These are phyloP conservation scores for Arachis monticola DNA, from an alignment of 331 rosid genomes.

Conservation along the genomic window DNA sequence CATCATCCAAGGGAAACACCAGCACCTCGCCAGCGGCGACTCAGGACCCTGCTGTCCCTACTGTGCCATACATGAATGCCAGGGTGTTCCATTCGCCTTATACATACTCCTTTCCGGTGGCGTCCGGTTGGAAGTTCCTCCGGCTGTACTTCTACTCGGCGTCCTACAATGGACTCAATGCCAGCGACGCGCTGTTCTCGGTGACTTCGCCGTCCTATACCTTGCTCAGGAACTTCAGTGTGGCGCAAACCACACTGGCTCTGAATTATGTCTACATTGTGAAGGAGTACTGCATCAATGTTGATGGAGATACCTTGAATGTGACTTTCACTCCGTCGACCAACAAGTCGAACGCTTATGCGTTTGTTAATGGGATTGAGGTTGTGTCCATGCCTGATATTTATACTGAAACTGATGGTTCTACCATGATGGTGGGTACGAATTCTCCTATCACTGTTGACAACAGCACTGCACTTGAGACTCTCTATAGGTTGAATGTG, in stretches of 20 bases:
- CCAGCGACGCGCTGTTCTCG: constrained; percentile 60
- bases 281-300: constrained; percentile 71
- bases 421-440: constrained; percentile 58
- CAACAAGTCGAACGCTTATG: constrained; percentile 59
- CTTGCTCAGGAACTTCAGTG: constrained; percentile 81
- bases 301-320: constrained; percentile 61
- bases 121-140: constrained; percentile 73
- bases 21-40: constrained; percentile 48
- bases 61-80: constrained; percentile 73
- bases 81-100: constrained; percentile 59
- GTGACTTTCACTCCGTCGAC: constrained; percentile 73
- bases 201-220: constrained; percentile 64
- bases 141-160: constrained; percentile 78
- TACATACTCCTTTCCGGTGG: constrained; percentile 82
- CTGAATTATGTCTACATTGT: constrained; percentile 61
- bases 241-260: constrained; percentile 61
- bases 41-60: constrained; percentile 80
- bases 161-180: constrained; percentile 54
- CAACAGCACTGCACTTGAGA: constrained; percentile 76
- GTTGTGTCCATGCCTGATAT: constrained; percentile 88
- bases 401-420: constrained; percentile 54
- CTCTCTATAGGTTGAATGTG: constrained; percentile 74
- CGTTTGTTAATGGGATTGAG: constrained; percentile 93
- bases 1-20: constrained; percentile 48
- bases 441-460: constrained; percentile 36